Conservation (phyloP, 495 filamentous ascomycete species). For the Penicillium maclennaniae region DNA sequence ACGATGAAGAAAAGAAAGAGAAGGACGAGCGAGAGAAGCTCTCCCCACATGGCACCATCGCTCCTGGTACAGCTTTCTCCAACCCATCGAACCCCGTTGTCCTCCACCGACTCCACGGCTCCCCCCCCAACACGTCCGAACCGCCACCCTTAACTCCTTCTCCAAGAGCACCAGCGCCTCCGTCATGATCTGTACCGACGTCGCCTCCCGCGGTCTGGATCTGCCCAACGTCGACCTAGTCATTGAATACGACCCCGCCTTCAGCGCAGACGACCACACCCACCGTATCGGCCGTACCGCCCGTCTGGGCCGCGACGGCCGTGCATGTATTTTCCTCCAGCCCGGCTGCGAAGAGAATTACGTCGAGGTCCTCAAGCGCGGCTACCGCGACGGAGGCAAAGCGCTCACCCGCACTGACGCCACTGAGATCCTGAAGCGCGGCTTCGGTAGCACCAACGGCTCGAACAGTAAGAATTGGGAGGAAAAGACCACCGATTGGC, state of each 20-base stretch:
- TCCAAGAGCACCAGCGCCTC: slow-evolving; percentile 57
- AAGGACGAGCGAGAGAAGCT: slow-evolving; percentile 23
- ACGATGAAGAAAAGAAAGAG: slow-evolving; percentile 15
- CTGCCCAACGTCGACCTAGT: slow-evolving; percentile 90
- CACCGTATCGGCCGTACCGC: slow-evolving; percentile 95
- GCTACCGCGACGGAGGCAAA: slow-evolving; percentile 54
- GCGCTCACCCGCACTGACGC: slow-evolving; percentile 51
- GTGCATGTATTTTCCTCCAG: slow-evolving; percentile 81
- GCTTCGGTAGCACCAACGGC: slow-evolving; percentile 47
- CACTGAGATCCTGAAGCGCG: slow-evolving; percentile 59
- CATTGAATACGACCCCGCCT: slow-evolving; percentile 91
- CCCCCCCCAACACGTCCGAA: slow-evolving; percentile 79
- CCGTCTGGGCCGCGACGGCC: slow-evolving; percentile 83
- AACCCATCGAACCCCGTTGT: slow-evolving; percentile 54
- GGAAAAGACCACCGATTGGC: slow-evolving; percentile 69
- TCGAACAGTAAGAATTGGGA: slow-evolving; percentile 56
- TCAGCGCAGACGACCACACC: slow-evolving; percentile 83
- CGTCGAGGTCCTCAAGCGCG: slow-evolving; percentile 62
- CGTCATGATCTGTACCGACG: slow-evolving; percentile 89
- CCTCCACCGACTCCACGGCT: slow-evolving; percentile 88
- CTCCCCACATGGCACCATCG: slow-evolving; percentile 48
- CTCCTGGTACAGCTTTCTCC: slow-evolving; percentile 47
- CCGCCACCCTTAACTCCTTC: slow-evolving; percentile 77
- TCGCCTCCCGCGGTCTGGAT: slow-evolving; percentile 90
- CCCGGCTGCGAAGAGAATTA: slow-evolving; percentile 91